Evolutionary conservation across 2,329 filamentous ascomycete genomes (phyloP).

Genomic region (Sporothrix schenckii): DNA sequence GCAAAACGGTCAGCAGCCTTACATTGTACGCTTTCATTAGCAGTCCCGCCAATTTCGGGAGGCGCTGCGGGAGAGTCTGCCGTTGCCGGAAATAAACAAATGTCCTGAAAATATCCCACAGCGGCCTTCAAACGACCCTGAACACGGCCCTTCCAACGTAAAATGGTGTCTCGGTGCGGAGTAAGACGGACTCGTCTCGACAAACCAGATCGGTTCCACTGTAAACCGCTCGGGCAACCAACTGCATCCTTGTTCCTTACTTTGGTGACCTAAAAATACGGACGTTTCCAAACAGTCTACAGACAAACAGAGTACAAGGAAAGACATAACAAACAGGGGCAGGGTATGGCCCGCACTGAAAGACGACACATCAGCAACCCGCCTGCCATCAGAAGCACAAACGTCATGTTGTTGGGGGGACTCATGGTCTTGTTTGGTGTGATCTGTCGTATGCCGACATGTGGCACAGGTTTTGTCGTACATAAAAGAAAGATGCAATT

Average conservation of each 20-base stretch:
- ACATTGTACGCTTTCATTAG: neutral
- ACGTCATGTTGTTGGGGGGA: neutral
- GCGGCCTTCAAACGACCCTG: neutral
- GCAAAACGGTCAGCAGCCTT: neutral
- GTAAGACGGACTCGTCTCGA: neutral
- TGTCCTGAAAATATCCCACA: neutral
- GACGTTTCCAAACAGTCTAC: neutral
- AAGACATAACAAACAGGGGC: constrained; percentile 18
- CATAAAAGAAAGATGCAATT: neutral
- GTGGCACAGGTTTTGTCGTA: neutral
- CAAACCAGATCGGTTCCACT: neutral
- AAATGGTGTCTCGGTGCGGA: neutral
- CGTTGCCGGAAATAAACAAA: constrained; percentile 3
- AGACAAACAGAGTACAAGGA: neutral
- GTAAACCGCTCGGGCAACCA: neutral
- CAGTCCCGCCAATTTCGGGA: neutral
- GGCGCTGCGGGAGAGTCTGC: neutral
- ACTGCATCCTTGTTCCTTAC: neutral
- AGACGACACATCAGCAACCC: too few relatives aligned
- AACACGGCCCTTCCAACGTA: neutral
- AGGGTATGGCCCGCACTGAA: neutral
- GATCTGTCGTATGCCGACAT: neutral
- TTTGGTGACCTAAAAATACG: neutral
- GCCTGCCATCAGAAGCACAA: too few relatives aligned
- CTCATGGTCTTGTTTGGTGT: neutral